These are phyloP conservation scores for Plectranthus barbatus DNA, from an alignment of 257 asterid genomes.

Conservation along the genomic window DNA sequence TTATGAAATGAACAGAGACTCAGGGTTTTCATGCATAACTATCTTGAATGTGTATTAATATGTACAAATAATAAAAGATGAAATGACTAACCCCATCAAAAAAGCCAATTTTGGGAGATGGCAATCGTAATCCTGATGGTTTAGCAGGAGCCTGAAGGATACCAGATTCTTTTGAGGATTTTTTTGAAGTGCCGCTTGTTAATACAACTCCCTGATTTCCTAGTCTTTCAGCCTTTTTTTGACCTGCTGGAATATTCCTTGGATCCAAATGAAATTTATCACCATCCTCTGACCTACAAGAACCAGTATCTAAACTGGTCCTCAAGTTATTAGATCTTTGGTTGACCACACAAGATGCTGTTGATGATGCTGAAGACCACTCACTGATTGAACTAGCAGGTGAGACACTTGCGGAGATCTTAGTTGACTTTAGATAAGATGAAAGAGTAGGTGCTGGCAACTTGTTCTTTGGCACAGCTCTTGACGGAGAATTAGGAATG, in stretches of 20 bases:
- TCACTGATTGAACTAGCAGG: conserved; percentile 95
- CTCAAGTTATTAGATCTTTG: conserved; percentile 43
- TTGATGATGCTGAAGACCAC: conserved; percentile 86
- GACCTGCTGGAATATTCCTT: conserved; percentile 24
- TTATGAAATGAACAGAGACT: not conserved
- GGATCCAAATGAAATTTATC: conserved; percentile 23
- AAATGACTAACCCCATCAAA: conserved; percentile 85
- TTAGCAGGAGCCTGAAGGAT: conserved; percentile 39
- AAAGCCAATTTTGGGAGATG: conserved; percentile 88
- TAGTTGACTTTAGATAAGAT: conserved; percentile 42
- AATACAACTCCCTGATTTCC: conserved; percentile 25
- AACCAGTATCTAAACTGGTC: conserved; percentile 53
- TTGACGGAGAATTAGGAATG: conserved; percentile 45
- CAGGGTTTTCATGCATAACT: conserved; percentile 8
- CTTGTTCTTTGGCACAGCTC: conserved; percentile 35
- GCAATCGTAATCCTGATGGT: conserved; percentile 89
- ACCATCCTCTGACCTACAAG: conserved; percentile 44
- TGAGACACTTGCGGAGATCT: conserved; percentile 53
- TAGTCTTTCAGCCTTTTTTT: conserved; percentile 26
- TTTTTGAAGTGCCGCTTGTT: conserved; percentile 27
- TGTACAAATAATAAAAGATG: conserved; percentile 9
- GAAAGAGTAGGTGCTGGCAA: conserved; percentile 43
- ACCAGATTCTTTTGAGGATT: conserved; percentile 29
- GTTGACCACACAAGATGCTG: conserved; percentile 53
- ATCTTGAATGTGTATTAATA: not conserved